Evolutionary conservation across 176 grass and related monocot species (phyloP).

Genomic region (Oryza glaberrima): DNA sequence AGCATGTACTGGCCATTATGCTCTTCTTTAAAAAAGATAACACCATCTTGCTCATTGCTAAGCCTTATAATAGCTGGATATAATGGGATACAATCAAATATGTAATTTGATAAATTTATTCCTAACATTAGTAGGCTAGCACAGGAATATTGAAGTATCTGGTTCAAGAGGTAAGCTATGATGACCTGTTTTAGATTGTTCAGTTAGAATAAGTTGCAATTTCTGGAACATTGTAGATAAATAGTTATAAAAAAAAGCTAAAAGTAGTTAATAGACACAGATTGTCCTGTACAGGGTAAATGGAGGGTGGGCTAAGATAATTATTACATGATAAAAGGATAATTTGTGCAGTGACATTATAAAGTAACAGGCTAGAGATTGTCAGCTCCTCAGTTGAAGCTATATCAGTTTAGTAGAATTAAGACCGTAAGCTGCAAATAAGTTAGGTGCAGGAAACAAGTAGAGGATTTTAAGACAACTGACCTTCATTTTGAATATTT

Average conservation of each 20-base stretch:
- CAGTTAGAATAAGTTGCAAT: constrained; percentile 1
- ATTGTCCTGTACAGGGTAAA: background rate
- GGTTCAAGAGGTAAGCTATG: background rate
- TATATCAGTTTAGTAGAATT: constrained; percentile 16
- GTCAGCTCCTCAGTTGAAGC: background rate
- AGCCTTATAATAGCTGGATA: background rate
- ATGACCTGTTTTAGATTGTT: background rate
- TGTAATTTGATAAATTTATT: background rate
- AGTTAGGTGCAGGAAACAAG: background rate
- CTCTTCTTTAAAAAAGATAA: background rate
- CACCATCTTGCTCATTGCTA: background rate
- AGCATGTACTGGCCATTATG: background rate
- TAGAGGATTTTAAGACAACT: background rate
- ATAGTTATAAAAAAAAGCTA: constrained; percentile 12
- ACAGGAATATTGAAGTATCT: constrained; percentile 5
- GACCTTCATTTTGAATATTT: background rate
- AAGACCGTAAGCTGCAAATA: background rate
- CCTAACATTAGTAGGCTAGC: constrained; percentile 10
- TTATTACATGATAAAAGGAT: background rate
- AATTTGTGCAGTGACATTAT: background rate
- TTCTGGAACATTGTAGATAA: constrained; percentile 14
- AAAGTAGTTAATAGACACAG: background rate
- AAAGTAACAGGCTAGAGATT: background rate
- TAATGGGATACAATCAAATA: background rate
- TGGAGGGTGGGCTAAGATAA: background rate